phyloP scores from a whole-genome alignment of 441 rosid species.

The Capsella rubella region DNA sequence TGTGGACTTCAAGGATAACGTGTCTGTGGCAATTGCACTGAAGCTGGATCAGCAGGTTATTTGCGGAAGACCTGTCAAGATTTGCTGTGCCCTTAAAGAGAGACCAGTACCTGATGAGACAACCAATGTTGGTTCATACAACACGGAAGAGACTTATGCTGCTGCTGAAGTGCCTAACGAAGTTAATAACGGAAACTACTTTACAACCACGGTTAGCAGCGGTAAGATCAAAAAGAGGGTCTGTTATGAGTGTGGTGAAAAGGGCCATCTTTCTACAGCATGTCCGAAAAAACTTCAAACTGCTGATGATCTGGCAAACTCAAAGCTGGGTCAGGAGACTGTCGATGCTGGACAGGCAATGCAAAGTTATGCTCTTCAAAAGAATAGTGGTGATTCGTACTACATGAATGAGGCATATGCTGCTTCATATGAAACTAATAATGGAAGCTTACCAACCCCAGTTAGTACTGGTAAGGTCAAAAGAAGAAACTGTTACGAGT shows the following conservation, averaged over 20 bases:
- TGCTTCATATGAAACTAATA: conserved; percentile 20
- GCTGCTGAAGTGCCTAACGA: conserved; percentile 48
- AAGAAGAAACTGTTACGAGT: conserved; percentile 80
- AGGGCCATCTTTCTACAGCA: conserved; percentile 82
- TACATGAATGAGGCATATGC: conserved; percentile 30
- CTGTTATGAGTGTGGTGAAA: conserved; percentile 85
- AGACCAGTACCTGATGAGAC: conserved; percentile 43
- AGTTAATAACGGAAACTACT: conserved; percentile 22
- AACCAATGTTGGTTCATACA: conserved; percentile 21
- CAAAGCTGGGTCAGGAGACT: conserved; percentile 56
- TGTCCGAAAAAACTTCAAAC: conserved; percentile 69
- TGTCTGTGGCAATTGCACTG: conserved; percentile 67
- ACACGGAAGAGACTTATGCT: conserved; percentile 23
- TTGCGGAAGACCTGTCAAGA: conserved; percentile 82
- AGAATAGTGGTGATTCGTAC: conserved; percentile 23
- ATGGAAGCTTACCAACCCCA: conserved; percentile 7
- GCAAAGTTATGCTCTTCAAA: conserved; percentile 35
- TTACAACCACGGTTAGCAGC: conserved; percentile 2
- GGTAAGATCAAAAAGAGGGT: conserved; percentile 74
- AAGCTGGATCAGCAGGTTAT: conserved; percentile 81
- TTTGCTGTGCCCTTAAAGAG: conserved; percentile 81
- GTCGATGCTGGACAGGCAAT: conserved; percentile 49
- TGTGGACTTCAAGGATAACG: conserved; percentile 75
- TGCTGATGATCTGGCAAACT: conserved; percentile 26
- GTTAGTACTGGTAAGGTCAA: conserved; percentile 55